A percentile compares a stretch with the other conserved stretches of the same genome.
Conservation (phyloP, 768 basidiomycete genomes). For the Kwoniella mangroviensis region DNA sequence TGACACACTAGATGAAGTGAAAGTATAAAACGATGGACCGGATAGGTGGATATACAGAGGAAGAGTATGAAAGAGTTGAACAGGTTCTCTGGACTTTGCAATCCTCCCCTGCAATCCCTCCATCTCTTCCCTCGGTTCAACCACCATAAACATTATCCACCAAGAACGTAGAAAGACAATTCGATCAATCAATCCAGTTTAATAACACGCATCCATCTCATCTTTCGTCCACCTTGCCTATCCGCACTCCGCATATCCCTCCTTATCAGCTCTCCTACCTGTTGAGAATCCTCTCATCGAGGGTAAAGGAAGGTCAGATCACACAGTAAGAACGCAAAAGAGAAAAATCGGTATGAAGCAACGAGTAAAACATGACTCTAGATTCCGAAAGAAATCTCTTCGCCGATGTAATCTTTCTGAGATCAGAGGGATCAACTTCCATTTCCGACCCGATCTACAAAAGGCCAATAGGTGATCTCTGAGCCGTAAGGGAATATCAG, state of each 20-base stretch:
- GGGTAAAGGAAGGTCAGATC: not conserved
- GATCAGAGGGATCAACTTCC: not conserved
- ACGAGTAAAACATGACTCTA: conserved; percentile 20
- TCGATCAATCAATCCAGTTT: not conserved
- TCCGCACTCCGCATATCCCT: not conserved
- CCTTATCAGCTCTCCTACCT: conserved; percentile 10
- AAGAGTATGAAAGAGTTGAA: not conserved
- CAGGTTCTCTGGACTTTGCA: conserved; percentile 21
- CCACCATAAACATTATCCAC: not conserved
- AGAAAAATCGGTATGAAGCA: conserved; percentile 14
- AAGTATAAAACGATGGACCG: too few relatives aligned
- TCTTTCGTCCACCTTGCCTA: not conserved
- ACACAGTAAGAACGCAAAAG: not conserved
- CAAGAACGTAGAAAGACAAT: not conserved
- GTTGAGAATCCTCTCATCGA: not conserved
- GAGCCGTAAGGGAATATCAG: not conserved
- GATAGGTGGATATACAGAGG: too few relatives aligned
- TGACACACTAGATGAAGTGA: too few relatives aligned
- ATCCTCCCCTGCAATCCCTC: conserved; percentile 18
- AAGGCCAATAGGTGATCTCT: not conserved
- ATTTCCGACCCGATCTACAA: not conserved
- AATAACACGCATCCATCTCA: conserved; percentile 7
- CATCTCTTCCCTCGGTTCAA: not conserved
- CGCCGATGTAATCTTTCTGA: conserved; percentile 6
- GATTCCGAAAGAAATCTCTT: conserved; percentile 13